Evolutionary conservation across 257 asterid genomes (phyloP).

Genomic region (Solanum corneliomulleri): DNA sequence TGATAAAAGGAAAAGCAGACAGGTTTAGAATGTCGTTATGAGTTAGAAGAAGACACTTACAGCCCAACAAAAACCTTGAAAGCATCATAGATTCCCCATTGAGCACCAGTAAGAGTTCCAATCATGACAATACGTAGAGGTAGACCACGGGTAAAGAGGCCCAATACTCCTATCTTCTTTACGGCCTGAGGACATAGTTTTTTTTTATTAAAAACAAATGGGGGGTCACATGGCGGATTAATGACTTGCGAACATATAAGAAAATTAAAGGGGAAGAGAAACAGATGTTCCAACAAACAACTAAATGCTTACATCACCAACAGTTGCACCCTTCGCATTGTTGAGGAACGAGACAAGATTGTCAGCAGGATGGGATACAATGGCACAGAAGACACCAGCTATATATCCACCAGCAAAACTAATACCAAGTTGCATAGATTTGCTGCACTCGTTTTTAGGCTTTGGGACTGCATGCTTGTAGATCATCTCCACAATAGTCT

Average conservation of each 20-base stretch:
- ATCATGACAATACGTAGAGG: constrained; percentile 95
- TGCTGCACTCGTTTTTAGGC: constrained; percentile 73
- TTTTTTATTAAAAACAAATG: neutral
- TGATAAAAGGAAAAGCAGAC: neutral
- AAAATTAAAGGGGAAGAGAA: neutral
- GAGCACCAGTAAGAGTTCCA: constrained; percentile 98
- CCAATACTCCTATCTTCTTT: constrained; percentile 59
- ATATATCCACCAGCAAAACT: constrained; percentile 85
- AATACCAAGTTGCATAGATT: constrained; percentile 70
- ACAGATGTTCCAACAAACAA: neutral
- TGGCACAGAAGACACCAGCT: constrained; percentile 80
- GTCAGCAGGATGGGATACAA: constrained; percentile 88
- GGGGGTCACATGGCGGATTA: neutral
- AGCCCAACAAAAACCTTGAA: constrained; percentile 87
- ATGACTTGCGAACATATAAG: neutral
- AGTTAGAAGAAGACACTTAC: constrained; percentile 34
- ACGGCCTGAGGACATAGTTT: constrained; percentile 43
- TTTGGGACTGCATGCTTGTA: constrained; percentile 70
- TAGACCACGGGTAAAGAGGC: constrained; percentile 82
- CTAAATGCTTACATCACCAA: constrained; percentile 58
- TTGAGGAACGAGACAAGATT: constrained; percentile 88
- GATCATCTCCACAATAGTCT: constrained; percentile 61
- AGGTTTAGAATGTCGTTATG: neutral
- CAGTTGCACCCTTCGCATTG: constrained; percentile 87
- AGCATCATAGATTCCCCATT: constrained; percentile 94